Conservation (phyloP, 768 basidiomycete species). For the Lanmaoa rubissima region DNA sequence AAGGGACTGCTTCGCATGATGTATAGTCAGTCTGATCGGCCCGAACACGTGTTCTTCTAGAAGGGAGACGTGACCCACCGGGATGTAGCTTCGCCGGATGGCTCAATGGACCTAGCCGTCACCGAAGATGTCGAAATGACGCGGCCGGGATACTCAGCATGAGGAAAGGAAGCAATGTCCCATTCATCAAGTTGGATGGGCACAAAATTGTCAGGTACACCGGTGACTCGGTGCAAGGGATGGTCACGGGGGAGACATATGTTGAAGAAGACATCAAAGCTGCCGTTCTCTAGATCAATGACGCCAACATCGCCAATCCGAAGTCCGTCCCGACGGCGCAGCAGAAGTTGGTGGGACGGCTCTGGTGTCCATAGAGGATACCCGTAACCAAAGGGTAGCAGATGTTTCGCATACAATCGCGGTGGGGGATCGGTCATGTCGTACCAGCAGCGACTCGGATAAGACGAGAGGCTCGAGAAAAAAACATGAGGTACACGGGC, state of each 20-base stretch:
- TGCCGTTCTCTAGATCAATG: constrained; percentile 28
- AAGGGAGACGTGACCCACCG: neutral
- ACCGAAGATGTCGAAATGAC: constrained; percentile 17
- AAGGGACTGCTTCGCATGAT: neutral
- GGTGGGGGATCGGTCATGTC: constrained; percentile 9
- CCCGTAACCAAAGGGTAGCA: constrained; percentile 20
- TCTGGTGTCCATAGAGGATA: constrained; percentile 36
- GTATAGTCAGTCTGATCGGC: neutral
- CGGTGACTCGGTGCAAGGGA: constrained; percentile 4
- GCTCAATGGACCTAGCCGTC: neutral
- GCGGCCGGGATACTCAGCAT: constrained; percentile 10
- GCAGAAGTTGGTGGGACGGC: constrained; percentile 14
- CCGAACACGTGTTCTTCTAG: neutral
- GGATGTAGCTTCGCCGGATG: neutral
- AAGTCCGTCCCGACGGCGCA: constrained; percentile 20
- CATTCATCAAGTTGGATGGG: constrained; percentile 14
- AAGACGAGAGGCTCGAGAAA: neutral
- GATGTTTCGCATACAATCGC: constrained; percentile 12
- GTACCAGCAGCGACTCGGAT: neutral
- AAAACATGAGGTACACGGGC: too few species aligned
- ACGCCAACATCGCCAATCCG: constrained; percentile 37
- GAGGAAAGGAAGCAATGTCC: constrained; percentile 8
- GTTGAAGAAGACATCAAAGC: constrained; percentile 39
- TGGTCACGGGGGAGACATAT: constrained; percentile 35
- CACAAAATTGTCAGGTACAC: constrained; percentile 29